Conservation (phyloP, 768 basidiomycete genomes). For the Mycena vitilis region DNA sequence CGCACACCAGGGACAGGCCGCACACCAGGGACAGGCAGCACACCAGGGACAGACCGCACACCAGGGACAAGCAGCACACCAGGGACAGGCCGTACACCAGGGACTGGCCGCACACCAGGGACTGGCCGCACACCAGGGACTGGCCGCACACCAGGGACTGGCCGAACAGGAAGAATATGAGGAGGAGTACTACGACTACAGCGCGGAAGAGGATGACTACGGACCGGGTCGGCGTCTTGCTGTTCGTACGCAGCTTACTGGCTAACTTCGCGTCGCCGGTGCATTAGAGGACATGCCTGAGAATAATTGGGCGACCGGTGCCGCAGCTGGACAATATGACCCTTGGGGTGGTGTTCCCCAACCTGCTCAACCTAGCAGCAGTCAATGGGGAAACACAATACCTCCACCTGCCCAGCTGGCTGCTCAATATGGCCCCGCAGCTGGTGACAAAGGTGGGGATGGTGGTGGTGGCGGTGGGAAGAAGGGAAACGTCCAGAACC, state of each 20-base stretch:
- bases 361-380: constrained; percentile 9
- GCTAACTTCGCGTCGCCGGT: constrained; percentile 12
- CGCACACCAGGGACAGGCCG: too few species aligned
- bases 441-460: constrained; percentile 9
- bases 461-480: constrained; percentile 1
- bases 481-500: constrained; percentile 9
- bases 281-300: constrained; percentile 28
- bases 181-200: constrained; percentile 33
- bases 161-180: constrained; percentile 12
- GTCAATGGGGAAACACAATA: constrained; percentile 24
- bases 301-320: constrained; percentile 20
- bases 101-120: too few species aligned
- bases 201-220: constrained; percentile 25
- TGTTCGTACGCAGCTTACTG: background rate
- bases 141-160: too few species aligned
- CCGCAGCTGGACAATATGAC: constrained; percentile 25
- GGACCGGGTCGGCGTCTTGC: constrained; percentile 25
- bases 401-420: constrained; percentile 32
- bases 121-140: too few species aligned
- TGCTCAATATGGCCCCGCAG: constrained; percentile 20
- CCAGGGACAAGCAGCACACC: too few species aligned
- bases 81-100: too few species aligned
- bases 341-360: constrained; percentile 14
- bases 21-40: too few species aligned
- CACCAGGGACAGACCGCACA: too few species aligned